Evolutionary conservation across 176 grass and related monocot genomes (phyloP).

Genomic region (Urochloa ruziziensis): DNA sequence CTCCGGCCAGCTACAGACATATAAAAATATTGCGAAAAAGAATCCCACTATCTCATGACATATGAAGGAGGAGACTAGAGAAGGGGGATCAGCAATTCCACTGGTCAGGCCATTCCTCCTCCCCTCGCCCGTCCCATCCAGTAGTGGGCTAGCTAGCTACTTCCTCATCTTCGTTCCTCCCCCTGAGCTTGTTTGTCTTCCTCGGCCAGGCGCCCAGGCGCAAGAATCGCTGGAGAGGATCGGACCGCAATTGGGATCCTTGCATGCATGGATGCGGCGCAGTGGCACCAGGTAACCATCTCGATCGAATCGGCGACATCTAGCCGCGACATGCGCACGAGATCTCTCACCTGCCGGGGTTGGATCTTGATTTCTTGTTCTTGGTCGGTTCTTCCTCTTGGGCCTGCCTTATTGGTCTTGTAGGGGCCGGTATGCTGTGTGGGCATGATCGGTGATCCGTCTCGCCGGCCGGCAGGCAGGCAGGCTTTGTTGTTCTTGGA

Average conservation of each 20-base stretch:
- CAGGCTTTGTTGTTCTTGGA: conserved; percentile 43
- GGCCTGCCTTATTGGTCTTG: conserved; percentile 24
- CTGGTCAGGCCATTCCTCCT: conserved; percentile 51
- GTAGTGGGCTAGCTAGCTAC: too few species aligned
- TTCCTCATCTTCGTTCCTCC: neutral
- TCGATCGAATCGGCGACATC: neutral
- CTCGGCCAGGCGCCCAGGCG: neutral
- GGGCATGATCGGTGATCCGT: conserved; percentile 25
- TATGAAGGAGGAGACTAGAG: conserved; percentile 27
- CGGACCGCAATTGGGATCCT: conserved; percentile 34
- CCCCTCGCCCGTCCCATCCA: conserved; percentile 18
- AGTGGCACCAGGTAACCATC: conserved; percentile 72
- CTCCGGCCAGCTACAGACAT: neutral
- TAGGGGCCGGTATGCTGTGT: neutral
- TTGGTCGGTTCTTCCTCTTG: conserved; percentile 19
- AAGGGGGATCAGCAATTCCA: conserved; percentile 38
- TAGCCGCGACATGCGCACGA: too few species aligned
- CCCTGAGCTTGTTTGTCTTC: neutral
- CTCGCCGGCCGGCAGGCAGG: conserved; percentile 1
- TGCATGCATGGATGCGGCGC: conserved; percentile 79
- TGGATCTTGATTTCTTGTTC: conserved; percentile 43
- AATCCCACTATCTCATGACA: conserved; percentile 63
- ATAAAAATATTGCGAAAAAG: conserved; percentile 47
- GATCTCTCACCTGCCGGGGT: conserved; percentile 32
- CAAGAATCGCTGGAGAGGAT: conserved; percentile 13